Evolutionary conservation across 345 rosid genomes (phyloP).

Genomic region (Lenwebbia sp.): DNA sequence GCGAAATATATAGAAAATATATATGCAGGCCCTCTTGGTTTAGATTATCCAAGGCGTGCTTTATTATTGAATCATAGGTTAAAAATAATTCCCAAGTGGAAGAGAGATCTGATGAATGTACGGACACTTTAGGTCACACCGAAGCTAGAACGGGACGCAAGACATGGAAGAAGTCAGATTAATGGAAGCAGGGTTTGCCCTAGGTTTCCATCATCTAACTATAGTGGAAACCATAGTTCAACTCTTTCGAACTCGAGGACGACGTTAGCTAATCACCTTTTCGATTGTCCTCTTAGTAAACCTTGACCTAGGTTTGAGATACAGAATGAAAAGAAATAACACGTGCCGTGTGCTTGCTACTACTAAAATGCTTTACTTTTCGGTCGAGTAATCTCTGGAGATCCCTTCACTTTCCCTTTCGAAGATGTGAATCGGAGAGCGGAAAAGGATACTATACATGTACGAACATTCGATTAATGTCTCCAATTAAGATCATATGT

Average conservation of each 20-base stretch:
- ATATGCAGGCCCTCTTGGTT: not conserved
- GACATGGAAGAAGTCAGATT: not conserved
- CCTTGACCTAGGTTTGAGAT: not conserved
- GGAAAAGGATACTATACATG: not conserved
- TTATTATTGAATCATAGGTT: not conserved
- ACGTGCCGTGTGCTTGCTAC: not conserved
- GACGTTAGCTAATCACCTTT: not conserved
- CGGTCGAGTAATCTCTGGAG: not conserved
- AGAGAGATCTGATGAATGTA: not conserved
- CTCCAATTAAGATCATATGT: not conserved
- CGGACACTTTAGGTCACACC: not conserved
- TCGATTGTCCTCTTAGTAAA: not conserved
- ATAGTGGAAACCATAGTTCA: not conserved
- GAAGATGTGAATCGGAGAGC: not conserved
- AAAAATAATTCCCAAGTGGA: not conserved
- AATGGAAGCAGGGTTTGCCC: not conserved
- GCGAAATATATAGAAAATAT: not conserved
- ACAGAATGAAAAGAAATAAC: not conserved
- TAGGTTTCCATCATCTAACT: not conserved
- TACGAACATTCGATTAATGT: no score
- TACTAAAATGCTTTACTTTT: not conserved
- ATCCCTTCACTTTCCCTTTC: not conserved
- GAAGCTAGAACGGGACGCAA: not conserved
- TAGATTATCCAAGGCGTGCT: not conserved
- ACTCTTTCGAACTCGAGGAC: not conserved